Base-by-base conservation (phyloP, 495 filamentous ascomycete genomes). In the Clavariopsis aquatica region DNA sequence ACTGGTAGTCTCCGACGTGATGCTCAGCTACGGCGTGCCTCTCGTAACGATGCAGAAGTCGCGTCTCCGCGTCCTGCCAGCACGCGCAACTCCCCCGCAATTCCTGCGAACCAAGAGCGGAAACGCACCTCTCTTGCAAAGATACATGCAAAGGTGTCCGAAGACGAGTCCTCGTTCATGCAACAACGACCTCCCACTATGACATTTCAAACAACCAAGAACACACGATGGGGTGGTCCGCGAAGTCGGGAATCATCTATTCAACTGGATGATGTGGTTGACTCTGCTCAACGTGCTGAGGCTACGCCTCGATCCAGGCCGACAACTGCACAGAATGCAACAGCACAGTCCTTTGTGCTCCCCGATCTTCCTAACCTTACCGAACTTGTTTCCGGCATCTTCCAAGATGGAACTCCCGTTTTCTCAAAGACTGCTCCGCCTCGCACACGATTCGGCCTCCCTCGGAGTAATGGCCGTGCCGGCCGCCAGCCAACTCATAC, bases 311-410 rank as follows among this genome's bases (percentile, higher is more conserved):
- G 55, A 59, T 68, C 69, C 64, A 69, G 64, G 28, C 66, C 68
- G 49, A 22, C 56, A 51, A 61, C 72, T 57, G 63, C 66, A 36
- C 26, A 63, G 27, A 71, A 46, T 43, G 69, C 57, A 10, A 78
- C 75, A 12, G 78, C 80, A 46, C 81, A 85, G 46, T 89, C 87
- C 1, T 88, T 89, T 72, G 77, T 85, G 52, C 81, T 90, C 27
- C 87, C 87, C 9, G 83, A 88, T 51, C 77, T 89, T 47, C 85
- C 87, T 13, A 89, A 90, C 64, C 79, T 90, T 53, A 87, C 87
- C 13, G 88, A 91, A 62, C 79, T 91, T 19, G 82, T 91, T 5
- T 87, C 87, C 27, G 87, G 87, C 63, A 79, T 84, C 6, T 87
- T 85, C 66, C 78, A 87, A 66, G 84, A 88, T 66, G 85, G 85